These are phyloP conservation scores for Kwoniella bestiolae DNA, from an alignment of 768 basidiomycete species.

Conservation along the genomic window DNA sequence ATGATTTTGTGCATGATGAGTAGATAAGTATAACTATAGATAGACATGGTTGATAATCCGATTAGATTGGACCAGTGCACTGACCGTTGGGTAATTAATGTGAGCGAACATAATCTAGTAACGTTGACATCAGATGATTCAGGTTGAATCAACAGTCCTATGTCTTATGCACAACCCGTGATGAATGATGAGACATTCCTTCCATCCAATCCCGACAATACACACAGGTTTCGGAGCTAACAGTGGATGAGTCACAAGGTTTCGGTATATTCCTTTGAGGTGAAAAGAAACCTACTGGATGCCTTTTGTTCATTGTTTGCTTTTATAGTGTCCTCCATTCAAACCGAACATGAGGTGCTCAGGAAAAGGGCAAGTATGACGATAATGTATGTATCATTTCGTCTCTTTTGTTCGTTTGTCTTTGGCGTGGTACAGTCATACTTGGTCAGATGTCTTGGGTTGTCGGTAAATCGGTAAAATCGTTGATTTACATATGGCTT, in stretches of 20 bases:
- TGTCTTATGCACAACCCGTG: neutral
- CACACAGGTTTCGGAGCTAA: neutral
- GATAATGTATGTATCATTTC: no score
- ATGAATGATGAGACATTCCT: neutral
- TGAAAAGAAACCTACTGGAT: no score
- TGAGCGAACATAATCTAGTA: no score
- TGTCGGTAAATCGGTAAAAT: neutral
- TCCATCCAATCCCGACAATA: slow-evolving; percentile 1
- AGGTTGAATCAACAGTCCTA: neutral
- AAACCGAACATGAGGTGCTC: no score
- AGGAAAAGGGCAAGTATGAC: no score
- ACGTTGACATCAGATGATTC: neutral
- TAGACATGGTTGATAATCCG: no score
- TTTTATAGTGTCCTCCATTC: neutral
- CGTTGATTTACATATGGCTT: neutral
- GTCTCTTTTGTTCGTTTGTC: neutral
- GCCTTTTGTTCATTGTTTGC: no score
- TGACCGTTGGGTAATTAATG: no score
- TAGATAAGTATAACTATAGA: no score
- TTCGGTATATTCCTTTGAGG: neutral
- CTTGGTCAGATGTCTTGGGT: neutral
- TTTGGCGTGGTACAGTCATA: neutral
- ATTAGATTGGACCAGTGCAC: neutral
- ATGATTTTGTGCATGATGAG: no score
- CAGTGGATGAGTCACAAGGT: neutral